phyloP scores from a whole-genome alignment of 2,329 filamentous ascomycete species.

The Bipolaris cookei region DNA sequence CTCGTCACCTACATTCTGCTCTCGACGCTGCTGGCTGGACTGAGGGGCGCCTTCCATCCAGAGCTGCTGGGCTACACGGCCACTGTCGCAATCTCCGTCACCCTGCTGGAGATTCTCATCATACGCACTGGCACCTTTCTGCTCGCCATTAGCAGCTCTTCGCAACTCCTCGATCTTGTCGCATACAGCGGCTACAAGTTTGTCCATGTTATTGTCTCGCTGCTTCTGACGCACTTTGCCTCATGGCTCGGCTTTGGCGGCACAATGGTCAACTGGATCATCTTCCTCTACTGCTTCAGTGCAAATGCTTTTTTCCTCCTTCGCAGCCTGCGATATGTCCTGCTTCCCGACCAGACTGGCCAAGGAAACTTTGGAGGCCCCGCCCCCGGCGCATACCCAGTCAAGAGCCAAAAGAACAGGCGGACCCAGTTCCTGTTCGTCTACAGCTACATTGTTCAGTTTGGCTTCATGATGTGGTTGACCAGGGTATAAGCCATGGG shows the following conservation, averaged over 20 bases:
- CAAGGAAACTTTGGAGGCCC: slow-evolving; percentile 37
- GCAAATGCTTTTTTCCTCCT: slow-evolving; percentile 96
- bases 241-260: slow-evolving; percentile 77
- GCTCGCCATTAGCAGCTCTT: slow-evolving; percentile 90
- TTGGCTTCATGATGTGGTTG: slow-evolving; percentile 90
- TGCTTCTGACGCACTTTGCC: slow-evolving; percentile 71
- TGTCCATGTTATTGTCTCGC: slow-evolving; percentile 90
- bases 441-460: slow-evolving; percentile 89
- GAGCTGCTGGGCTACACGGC: slow-evolving; percentile 91
- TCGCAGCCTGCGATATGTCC: slow-evolving; percentile 92
- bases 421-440: slow-evolving; percentile 47
- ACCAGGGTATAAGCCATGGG: slow-evolving; percentile 47
- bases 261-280: slow-evolving; percentile 84
- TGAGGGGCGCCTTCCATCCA: slow-evolving; percentile 90
- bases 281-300: slow-evolving; percentile 90
- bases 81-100: slow-evolving; percentile 79
- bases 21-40: slow-evolving; percentile 85
- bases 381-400: slow-evolving; percentile 65
- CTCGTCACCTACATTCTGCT: slow-evolving; percentile 96
- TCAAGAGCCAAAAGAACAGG: slow-evolving; percentile 68
- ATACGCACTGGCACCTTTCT: slow-evolving; percentile 94
- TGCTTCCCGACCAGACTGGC: slow-evolving; percentile 72
- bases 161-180: slow-evolving; percentile 89
- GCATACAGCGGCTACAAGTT: slow-evolving; percentile 99
- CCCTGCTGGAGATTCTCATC: slow-evolving; percentile 85